Base-by-base conservation (phyloP, 257 asterid species). In the Penstemon barbatus region DNA sequence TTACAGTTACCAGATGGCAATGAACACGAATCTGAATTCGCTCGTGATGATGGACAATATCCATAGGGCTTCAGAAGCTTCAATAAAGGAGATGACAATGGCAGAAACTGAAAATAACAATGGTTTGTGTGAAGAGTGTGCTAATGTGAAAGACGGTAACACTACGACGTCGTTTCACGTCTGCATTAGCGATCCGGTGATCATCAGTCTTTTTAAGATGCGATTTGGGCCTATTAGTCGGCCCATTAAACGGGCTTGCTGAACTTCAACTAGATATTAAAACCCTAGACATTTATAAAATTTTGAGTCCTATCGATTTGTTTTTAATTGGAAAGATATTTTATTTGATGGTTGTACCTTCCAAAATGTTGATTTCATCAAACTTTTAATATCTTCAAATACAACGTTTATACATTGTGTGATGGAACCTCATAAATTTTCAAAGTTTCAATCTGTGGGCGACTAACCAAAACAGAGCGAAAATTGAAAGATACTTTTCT, bases 121-220 rank as follows among this genome's bases (percentile, higher is more conserved):
- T 42, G 73, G n/a, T 2, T 75, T 48, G 51, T 88, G 97, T 42
- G 58, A 68, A 52, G 86, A 81, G 62, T 91, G 95, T 3, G 78
- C 66, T 68, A 72, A 54, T 25, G 33, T 1, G 78, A 72, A 62
- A 71, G 39, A 52, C 3, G 83, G 70, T 11, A 45, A 18, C 7
- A 48, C 77, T 25, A 25, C 33, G 74, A 6, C 83, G 69, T 57
- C 80, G 72, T 91, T 91, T 18, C 97, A 91, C 64, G 88, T 55
- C 48, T 91, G 97, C 68, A 83, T 72, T 3, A 85, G 85, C 67
- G 96, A 91, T 75, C 74, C 78, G 71, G 80, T 79, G 7, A 25
- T 25, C 33, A 25, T 87, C 41, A 52, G 73, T 43, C 53, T 51
- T 74, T 74, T 81, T 69, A 36, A 69, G 54, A 37, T 78, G 48